These are phyloP conservation scores for Polysphondylium violaceum DNA, from an alignment of 78 protist genomes.

Conservation along the genomic window DNA sequence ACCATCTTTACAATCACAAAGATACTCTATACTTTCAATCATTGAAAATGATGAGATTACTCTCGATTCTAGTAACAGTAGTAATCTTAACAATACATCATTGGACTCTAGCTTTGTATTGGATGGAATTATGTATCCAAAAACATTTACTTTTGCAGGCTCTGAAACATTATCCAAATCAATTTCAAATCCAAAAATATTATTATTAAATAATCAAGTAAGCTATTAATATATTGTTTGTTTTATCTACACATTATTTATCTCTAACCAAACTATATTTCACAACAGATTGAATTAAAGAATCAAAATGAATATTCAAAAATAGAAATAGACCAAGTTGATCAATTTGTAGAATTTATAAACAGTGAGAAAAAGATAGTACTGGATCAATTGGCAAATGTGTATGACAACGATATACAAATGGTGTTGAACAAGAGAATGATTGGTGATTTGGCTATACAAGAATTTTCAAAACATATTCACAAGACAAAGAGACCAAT, in stretches of 20 bases:
- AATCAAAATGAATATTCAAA: conserved; percentile 40
- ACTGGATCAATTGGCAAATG: not conserved
- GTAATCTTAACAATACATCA: not conserved
- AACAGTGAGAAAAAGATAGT: conserved; percentile 2
- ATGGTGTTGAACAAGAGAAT: conserved; percentile 2
- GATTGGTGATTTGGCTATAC: conserved; percentile 56
- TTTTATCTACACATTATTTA: not conserved
- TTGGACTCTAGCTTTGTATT: not conserved
- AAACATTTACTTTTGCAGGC: conserved; percentile 54
- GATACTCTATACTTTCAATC: not conserved
- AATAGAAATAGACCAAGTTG: not conserved
- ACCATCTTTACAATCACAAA: not conserved
- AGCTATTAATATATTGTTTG: not conserved
- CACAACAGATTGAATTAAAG: conserved; percentile 53
- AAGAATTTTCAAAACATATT: not conserved
- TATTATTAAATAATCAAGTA: conserved; percentile 29
- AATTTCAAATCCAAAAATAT: conserved; percentile 26
- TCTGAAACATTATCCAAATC: not conserved
- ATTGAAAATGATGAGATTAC: not conserved
- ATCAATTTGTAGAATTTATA: conserved; percentile 4
- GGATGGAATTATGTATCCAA: conserved; percentile 25
- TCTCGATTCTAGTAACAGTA: not conserved
- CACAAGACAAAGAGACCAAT: not conserved
- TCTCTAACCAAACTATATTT: not conserved
- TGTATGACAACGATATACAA: not conserved